phyloP scores from a whole-genome alignment of 805 yeast species.

The Teunomyces aglyptinius region DNA sequence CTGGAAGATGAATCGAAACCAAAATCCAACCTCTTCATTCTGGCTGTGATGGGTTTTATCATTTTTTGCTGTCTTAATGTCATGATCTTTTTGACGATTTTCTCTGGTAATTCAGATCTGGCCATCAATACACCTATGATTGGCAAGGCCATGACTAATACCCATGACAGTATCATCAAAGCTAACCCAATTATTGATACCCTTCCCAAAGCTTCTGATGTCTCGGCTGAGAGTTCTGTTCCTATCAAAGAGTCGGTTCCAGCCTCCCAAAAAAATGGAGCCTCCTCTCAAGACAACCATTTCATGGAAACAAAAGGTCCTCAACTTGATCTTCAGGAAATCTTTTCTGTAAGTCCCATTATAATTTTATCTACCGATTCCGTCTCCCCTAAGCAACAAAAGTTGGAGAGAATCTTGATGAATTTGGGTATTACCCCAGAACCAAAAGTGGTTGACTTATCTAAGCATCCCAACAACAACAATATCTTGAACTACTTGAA shows the following conservation, averaged over 20 bases:
- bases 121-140: slow-evolving; percentile 1
- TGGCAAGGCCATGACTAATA: background rate
- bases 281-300: background rate
- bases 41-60: background rate
- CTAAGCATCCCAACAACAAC: slow-evolving; percentile 30
- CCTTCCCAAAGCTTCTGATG: background rate
- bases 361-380: slow-evolving; percentile 25
- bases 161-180: background rate
- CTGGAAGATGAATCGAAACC: background rate
- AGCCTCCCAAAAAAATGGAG: background rate
- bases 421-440: slow-evolving; percentile 31
- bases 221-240: background rate
- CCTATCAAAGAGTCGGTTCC: background rate
- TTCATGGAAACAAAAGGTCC: slow-evolving; percentile 7
- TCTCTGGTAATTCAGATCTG: background rate
- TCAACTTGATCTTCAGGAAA: slow-evolving; percentile 28
- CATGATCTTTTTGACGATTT: background rate
- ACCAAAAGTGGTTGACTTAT: slow-evolving; percentile 29
- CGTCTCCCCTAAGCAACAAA: slow-evolving; percentile 11
- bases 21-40: background rate
- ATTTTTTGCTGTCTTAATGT: background rate
- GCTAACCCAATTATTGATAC: slow-evolving; percentile 2
- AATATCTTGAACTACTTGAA: slow-evolving; percentile 25
- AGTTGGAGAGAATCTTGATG: slow-evolving; percentile 17
- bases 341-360: slow-evolving; percentile 30